phyloP scores from a whole-genome alignment of 2,329 filamentous ascomycete species.

The Diplocarpon rosae region DNA sequence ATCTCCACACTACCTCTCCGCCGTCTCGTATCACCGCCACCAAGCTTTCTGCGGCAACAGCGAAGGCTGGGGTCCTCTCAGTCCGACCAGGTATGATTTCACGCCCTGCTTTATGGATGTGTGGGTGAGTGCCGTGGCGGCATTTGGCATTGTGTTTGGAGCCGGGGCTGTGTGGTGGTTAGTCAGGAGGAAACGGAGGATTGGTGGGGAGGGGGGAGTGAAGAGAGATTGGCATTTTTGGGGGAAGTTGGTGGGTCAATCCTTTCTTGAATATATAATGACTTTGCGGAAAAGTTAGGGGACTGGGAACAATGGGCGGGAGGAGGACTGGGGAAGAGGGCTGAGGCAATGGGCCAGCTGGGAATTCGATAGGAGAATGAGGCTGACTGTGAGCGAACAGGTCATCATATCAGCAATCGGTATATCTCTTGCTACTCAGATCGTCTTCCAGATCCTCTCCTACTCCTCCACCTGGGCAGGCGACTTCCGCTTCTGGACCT shows the following conservation, averaged over 20 bases:
- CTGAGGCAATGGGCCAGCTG: not conserved
- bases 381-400: slow-evolving; percentile 29
- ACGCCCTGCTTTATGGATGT: slow-evolving; percentile 96
- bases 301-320: not conserved
- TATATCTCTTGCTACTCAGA: slow-evolving; percentile 46
- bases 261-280: not conserved
- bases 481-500: slow-evolving; percentile 63
- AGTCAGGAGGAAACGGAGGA: slow-evolving; percentile 58
- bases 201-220: slow-evolving; percentile 44
- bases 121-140: slow-evolving; percentile 68
- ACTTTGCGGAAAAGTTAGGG: not conserved
- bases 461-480: slow-evolving; percentile 48
- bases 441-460: slow-evolving; percentile 48
- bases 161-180: slow-evolving; percentile 72
- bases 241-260: slow-evolving; percentile 63
- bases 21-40: slow-evolving; percentile 22
- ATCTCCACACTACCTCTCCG: slow-evolving; percentile 42
- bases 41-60: slow-evolving; percentile 78
- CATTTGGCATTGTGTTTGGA: slow-evolving; percentile 70
- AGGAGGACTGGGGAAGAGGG: not conserved
- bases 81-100: slow-evolving; percentile 79
- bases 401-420: slow-evolving; percentile 46
- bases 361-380: not conserved
- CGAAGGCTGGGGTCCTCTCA: slow-evolving; percentile 94
- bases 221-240: slow-evolving; percentile 89